Base-by-base conservation (phyloP, 257 asterid species). In the Misopates orontium region DNA sequence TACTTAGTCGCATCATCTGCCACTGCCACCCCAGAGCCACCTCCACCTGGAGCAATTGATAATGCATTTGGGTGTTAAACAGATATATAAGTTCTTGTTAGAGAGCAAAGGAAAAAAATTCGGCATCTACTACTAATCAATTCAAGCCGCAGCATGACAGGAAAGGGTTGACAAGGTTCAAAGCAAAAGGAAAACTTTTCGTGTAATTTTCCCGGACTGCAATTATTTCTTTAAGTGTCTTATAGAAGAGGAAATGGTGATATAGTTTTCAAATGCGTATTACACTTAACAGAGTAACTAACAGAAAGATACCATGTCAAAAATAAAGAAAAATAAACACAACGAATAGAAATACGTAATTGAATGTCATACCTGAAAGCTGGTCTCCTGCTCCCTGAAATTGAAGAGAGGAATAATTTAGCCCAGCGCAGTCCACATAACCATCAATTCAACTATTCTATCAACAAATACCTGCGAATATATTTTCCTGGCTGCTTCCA, bases 1-100 rank as follows among this genome's bases (percentile, higher is more conserved):
- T 91, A 91, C 98, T 91, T 91, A 73, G 98, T 89, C 22, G 92
- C 95, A 67, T 91, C 98, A 47, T 86, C 89, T 44, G 89, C 75
- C 40, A 84, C 79, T 40, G 86, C 71, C 76, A 58, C 70, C 18
- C 83, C 84, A 42, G 95, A 68, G 75, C 85, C 87, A 68, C 82
- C 78, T 58, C 80, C 86, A 80, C 91, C 96, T 88, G 80, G 64
- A 69, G 31, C 66, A 86, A 75, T 45, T 70, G 11, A 62, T 31
- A 68, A 59, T 63, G 45, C 65, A 58, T 21, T 9, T 58, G 52
- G 49, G 66, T 3, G 51, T 13, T 13, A 45, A 13, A 45, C 51
- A 74, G 56, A 58, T 8, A 13, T 45, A 47, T 18, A 60, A 50
- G 28, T 3, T 49, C 15, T 45, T 2, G 51, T 45, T 10, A 36